phyloP scores from a whole-genome alignment of 176 grass and related monocot genomes.

The Triticum dicoccoides region DNA sequence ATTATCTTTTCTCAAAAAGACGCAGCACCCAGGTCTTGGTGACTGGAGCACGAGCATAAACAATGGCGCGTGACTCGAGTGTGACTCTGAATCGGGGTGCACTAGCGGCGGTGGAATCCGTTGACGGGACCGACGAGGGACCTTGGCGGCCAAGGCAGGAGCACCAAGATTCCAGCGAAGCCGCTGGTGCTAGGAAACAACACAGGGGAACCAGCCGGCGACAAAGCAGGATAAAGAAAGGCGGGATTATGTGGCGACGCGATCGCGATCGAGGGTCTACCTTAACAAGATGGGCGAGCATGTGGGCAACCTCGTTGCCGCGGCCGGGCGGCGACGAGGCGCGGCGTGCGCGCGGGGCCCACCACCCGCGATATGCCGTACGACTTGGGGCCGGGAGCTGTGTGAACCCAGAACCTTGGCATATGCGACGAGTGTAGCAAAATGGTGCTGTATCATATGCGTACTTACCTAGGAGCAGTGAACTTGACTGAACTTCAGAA shows the following conservation, averaged over 20 bases:
- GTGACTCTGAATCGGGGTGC: not conserved
- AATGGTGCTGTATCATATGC: too few species aligned
- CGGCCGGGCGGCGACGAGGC: not conserved
- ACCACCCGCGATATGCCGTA: not conserved
- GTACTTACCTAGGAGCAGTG: too few species aligned
- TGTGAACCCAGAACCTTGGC: too few species aligned
- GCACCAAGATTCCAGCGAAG: not conserved
- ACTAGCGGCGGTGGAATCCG: not conserved
- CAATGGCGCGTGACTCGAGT: not conserved
- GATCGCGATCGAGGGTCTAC: not conserved
- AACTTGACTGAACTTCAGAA: too few species aligned
- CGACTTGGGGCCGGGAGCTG: too few species aligned
- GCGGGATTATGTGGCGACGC: constrained; percentile 1
- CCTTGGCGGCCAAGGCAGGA: not conserved
- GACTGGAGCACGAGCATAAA: not conserved
- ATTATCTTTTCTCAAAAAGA: not conserved
- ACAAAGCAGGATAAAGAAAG: not conserved
- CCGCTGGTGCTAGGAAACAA: not conserved
- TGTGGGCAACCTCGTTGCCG: not conserved
- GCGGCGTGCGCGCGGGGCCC: not conserved
- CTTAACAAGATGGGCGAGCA: not conserved
- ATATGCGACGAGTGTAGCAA: too few species aligned
- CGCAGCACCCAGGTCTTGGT: not conserved
- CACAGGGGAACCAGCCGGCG: not conserved
- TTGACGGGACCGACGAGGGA: not conserved